Conservation (phyloP, 768 basidiomycete genomes). For the Phylloporus rhodoxanthus region DNA sequence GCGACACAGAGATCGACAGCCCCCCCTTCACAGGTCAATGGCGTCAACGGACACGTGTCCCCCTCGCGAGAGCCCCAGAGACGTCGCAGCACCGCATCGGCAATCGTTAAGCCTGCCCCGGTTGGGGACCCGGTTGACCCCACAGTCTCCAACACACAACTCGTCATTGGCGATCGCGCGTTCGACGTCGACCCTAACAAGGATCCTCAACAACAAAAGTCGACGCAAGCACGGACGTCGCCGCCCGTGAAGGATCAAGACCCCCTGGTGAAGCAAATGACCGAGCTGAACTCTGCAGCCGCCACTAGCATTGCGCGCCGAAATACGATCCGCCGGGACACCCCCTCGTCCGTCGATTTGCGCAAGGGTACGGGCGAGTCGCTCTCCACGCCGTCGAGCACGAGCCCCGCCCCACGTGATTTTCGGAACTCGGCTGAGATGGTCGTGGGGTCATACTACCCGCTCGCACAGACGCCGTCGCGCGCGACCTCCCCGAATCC, state of each 20-base stretch:
- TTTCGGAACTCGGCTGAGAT: constrained; percentile 71
- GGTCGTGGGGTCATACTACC: constrained; percentile 76
- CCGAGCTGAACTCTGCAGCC: constrained; percentile 39
- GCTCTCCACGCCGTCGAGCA: constrained; percentile 22
- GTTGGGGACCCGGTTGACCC: constrained; percentile 57
- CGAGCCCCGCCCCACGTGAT: constrained; percentile 39
- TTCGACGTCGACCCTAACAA: constrained; percentile 61
- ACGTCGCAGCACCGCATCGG: constrained; percentile 23
- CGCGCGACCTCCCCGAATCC: constrained; percentile 70
- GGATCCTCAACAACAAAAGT: constrained; percentile 51
- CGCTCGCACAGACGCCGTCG: constrained; percentile 44
- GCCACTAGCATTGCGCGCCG: constrained; percentile 12
- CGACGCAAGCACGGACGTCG: constrained; percentile 17
- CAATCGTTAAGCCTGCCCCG: constrained; percentile 27
- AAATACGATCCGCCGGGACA: constrained; percentile 25
- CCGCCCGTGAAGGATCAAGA: constrained; percentile 43
- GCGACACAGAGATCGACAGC: constrained; percentile 26
- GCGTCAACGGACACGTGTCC: constrained; percentile 29
- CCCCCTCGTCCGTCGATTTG: constrained; percentile 19
- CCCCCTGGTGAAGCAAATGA: constrained; percentile 62
- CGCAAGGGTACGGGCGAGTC: constrained; percentile 24
- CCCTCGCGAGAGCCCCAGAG: constrained; percentile 21
- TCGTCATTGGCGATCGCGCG: constrained; percentile 53
- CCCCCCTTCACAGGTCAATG: constrained; percentile 29
- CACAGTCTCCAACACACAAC: constrained; percentile 56